phyloP scores from a whole-genome alignment of 148 eudicot genomes.

The Diospyros kaki region DNA sequence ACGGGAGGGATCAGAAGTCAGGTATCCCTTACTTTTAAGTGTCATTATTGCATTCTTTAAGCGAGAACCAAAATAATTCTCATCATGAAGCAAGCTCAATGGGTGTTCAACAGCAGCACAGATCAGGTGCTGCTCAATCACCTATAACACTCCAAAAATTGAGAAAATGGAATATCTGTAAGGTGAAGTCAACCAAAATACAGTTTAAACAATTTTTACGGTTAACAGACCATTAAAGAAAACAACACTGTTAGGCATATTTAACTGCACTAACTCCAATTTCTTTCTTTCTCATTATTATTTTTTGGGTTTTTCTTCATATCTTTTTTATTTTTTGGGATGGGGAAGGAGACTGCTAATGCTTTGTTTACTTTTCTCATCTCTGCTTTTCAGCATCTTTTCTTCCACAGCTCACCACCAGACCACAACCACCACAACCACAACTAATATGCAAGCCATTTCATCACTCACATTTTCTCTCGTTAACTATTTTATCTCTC shows the following conservation, averaged over 20 bases:
- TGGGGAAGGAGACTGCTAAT: no score
- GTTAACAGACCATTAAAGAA: no score
- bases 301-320: no score
- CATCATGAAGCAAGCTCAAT: conserved; percentile 70
- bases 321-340: no score
- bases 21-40: conserved; percentile 60
- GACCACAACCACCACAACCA: not conserved
- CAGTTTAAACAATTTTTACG: no score
- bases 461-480: not conserved
- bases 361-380: no score
- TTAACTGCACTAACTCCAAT: no score
- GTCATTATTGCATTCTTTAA: conserved; percentile 38
- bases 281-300: no score
- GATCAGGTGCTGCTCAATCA: conserved; percentile 80
- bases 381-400: no score
- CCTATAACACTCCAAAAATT: conserved; percentile 38
- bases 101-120: conserved; percentile 92
- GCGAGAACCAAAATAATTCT: conserved; percentile 71
- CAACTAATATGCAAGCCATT: not conserved
- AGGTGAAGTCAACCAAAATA: no score
- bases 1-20: conserved; percentile 57
- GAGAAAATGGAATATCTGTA: not conserved
- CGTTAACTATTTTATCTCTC: not conserved
- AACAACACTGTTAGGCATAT: no score
- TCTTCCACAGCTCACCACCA: not conserved